phyloP scores from a whole-genome alignment of 768 basidiomycete species.

The Boletus rufocinnamomeus region DNA sequence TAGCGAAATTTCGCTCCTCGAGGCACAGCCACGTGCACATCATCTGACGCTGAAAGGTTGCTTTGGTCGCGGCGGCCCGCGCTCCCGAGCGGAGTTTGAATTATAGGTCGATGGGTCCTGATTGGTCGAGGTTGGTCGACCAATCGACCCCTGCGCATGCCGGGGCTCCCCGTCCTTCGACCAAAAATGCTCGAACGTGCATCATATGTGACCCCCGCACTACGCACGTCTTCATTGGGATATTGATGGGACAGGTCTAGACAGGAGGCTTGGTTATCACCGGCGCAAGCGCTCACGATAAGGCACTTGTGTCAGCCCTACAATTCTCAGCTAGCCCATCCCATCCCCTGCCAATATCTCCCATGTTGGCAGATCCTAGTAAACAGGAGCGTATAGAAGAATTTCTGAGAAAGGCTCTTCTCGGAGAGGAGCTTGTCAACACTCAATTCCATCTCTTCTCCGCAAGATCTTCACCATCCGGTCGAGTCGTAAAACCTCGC shows the following conservation, averaged over 20 bases:
- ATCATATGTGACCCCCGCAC: background rate
- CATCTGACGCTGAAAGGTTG: no score
- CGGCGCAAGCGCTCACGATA: background rate
- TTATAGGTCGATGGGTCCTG: no score
- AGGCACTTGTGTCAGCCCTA: background rate
- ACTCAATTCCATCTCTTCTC: conserved; percentile 36
- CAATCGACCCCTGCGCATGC: no score
- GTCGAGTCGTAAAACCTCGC: conserved; percentile 21
- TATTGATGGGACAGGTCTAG: background rate
- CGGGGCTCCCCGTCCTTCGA: no score
- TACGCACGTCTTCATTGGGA: background rate
- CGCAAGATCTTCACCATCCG: conserved; percentile 13
- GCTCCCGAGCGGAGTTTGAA: no score
- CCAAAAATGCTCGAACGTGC: background rate
- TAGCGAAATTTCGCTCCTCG: no score
- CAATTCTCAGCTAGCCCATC: no score
- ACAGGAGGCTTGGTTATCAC: background rate
- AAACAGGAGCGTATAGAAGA: conserved; percentile 21
- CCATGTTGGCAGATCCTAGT: conserved; percentile 15
- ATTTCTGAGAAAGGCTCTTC: conserved; percentile 29
- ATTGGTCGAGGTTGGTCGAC: no score
- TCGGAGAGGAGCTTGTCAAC: conserved; percentile 32
- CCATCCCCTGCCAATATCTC: no score
- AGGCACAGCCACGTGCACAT: no score
- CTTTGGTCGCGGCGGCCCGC: no score